These are phyloP conservation scores for Picea sitchensis DNA, from an alignment of 75 land plant genomes.

Conservation along the genomic window DNA sequence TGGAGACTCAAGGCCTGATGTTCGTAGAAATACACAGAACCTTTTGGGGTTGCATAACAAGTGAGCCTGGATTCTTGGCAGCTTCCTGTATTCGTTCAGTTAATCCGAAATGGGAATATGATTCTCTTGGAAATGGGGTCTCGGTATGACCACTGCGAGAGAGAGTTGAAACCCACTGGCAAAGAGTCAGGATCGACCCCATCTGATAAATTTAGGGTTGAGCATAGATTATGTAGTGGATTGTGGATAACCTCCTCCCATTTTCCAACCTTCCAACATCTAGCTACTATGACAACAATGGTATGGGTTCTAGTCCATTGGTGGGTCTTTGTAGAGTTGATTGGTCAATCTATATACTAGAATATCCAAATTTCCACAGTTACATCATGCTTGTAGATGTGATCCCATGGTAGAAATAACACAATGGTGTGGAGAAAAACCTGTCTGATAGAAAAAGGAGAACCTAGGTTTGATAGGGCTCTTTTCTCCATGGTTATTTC, in stretches of 20 bases:
- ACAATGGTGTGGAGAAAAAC: neutral
- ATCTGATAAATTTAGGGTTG: neutral
- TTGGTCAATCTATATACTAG: neutral
- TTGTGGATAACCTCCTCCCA: neutral
- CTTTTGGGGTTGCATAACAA: neutral
- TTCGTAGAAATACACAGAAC: neutral
- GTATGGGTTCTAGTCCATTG: neutral
- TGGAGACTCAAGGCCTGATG: conserved; percentile 9
- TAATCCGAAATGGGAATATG: too few relatives aligned
- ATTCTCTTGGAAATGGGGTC: too few relatives aligned
- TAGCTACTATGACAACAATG: neutral
- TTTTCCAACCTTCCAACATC: neutral
- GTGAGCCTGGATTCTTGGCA: conserved; percentile 6
- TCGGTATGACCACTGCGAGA: neutral
- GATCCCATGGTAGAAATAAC: neutral
- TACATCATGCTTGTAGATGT: neutral
- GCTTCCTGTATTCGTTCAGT: conserved; percentile 2
- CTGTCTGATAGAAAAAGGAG: neutral
- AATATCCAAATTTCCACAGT: neutral
- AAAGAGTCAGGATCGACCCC: neutral
- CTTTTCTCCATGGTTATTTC: neutral
- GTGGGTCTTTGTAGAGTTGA: neutral
- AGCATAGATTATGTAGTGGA: neutral
- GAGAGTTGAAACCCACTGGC: neutral
- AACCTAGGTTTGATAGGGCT: neutral